Percentiles rank a stretch among this genome's conserved stretches.
These are phyloP conservation scores for Lactarius deliciosus DNA, from an alignment of 768 basidiomycete species.

Conservation along the genomic window DNA sequence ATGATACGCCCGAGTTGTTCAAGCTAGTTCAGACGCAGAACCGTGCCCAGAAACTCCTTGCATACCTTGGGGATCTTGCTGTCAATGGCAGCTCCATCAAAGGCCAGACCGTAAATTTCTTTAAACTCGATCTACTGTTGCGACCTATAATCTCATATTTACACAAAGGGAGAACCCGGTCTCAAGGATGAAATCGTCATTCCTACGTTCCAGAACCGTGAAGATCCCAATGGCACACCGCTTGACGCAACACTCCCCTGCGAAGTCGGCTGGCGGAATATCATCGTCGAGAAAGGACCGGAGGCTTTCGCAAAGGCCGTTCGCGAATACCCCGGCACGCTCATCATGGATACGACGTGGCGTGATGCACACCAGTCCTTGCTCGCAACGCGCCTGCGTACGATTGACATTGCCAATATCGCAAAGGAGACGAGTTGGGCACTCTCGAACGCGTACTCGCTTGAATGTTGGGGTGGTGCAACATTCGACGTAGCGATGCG, in stretches of 20 bases:
- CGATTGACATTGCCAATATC: conserved; percentile 97
- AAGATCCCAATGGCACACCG: conserved; percentile 69
- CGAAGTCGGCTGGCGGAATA: conserved; percentile 93
- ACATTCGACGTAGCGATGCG: conserved; percentile 99
- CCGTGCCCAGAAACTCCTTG: conserved; percentile 94
- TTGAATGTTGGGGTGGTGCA: conserved; percentile 99
- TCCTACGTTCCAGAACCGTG: conserved; percentile 75
- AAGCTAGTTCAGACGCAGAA: conserved; percentile 97
- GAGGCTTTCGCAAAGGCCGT: conserved; percentile 99
- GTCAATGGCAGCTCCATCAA: conserved; percentile 99
- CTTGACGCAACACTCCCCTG: conserved; percentile 84
- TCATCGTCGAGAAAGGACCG: conserved; percentile 96
- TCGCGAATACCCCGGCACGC: conserved; percentile 88
- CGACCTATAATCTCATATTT: background rate
- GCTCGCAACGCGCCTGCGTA: conserved; percentile 92
- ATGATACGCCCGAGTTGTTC: conserved; percentile 99
- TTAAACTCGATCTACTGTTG: conserved; percentile 1
- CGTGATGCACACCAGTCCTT: conserved; percentile 98
- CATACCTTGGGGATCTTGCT: conserved; percentile 95
- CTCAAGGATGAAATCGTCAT: conserved; percentile 85
- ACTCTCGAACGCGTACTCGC: conserved; percentile 89
- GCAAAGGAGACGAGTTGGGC: conserved; percentile 97
- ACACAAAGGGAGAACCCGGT: conserved; percentile 79
- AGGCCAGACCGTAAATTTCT: conserved; percentile 65
- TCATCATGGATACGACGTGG: conserved; percentile 99